Evolutionary conservation across 108 stramenopile genomes (phyloP).

Genomic region (Pelagomonas calceolata): DNA sequence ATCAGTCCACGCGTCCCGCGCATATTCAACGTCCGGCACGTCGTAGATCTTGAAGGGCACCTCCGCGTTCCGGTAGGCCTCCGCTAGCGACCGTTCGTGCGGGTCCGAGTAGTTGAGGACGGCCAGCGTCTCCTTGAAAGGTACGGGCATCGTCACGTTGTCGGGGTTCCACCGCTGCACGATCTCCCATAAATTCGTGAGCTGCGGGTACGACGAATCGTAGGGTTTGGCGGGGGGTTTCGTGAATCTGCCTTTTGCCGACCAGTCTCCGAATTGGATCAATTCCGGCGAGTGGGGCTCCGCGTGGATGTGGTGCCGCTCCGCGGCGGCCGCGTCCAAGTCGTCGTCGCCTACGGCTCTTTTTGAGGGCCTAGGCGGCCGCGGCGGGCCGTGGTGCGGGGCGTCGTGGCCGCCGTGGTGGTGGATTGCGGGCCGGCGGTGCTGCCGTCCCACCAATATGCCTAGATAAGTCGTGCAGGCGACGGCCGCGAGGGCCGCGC

Average conservation of each 20-base stretch:
- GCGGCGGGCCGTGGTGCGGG: too few species aligned
- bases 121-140: not conserved
- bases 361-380: too few species aligned
- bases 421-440: too few species aligned
- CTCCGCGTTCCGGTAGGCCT: constrained; percentile 72
- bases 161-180: not conserved
- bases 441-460: too few species aligned
- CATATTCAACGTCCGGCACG: constrained; percentile 66
- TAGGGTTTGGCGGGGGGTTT: not conserved
- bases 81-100: constrained; percentile 42
- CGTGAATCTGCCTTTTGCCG: not conserved
- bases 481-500: too few species aligned
- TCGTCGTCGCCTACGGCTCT: too few species aligned
- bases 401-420: too few species aligned
- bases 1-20: not conserved
- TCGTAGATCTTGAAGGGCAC: constrained; percentile 81
- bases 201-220: not conserved
- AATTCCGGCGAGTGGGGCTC: not conserved
- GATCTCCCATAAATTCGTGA: not conserved
- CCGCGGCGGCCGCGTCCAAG: too few species aligned
- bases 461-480: too few species aligned
- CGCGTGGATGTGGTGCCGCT: not conserved
- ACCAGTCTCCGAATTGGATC: not conserved
- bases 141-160: not conserved
- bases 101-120: not conserved